Evolutionary conservation across 106 monocot species (phyloP), one percentile per base, ranked within the genome.

Genomic region (Chionographis japonica): DNA sequence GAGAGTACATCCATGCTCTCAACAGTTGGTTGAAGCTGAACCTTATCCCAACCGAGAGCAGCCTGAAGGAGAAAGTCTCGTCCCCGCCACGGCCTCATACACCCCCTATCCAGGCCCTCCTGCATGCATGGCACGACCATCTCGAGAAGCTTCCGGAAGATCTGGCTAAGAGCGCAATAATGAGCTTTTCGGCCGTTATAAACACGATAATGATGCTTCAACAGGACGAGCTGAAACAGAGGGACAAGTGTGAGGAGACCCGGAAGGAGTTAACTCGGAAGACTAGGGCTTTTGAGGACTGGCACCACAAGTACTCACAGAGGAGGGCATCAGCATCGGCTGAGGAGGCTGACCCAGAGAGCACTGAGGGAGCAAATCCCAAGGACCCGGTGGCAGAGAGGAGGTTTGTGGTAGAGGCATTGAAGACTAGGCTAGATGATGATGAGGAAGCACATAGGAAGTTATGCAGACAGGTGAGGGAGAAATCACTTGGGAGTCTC

Each of bases 1-100:
- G 79, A 62, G 92, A 87, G 42, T 92, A 90, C 72, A 78, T 98
- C 16, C 68, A 85, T 53, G 41, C 73, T 58, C 82, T 98, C n/a
- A 90, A 80, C 65, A 73, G 73, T 65, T 98, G 97, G 97, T 61
- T 98, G 52, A 90, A 83, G 50, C 57, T 89, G 8, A 97, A 85
- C 54, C 79, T 89, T 50, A 85, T 87, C 60, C 95, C 95, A 13
- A 85, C 90, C 17, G 97, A 93, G 59, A 98, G 84, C 78, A 89
- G 69, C 79, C 69, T 98, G 27, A 98, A 85, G 56, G 97, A 98
- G 65, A 98, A 90, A 56, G 89, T 83, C 12, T 90, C 97, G 4
- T 93, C 92, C 8, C 97, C 97, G 7, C 75, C 69, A 1, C 73
- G 77, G 19, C 39, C 56, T 37, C 75, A 57, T 36, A 49, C 39